These are phyloP conservation scores for Chloroidium sp. DNA, from an alignment of 163 green algal genomes.

Conservation along the genomic window DNA sequence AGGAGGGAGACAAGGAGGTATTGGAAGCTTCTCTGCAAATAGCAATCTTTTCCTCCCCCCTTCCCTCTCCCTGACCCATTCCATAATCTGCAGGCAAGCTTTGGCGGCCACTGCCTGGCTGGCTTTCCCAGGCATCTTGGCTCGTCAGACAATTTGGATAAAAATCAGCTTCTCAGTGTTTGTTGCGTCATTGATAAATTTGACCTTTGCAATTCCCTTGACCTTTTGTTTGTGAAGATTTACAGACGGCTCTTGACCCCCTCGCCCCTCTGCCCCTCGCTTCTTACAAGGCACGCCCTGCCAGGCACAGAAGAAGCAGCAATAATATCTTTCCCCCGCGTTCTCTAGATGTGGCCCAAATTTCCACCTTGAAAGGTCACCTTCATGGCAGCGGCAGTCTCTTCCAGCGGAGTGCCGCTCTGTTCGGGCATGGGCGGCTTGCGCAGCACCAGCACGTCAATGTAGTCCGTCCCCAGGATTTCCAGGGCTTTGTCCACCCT, in stretches of 20 bases:
- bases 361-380: conserved; percentile 8
- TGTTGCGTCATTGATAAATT: neutral
- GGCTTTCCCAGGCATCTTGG: too few relatives aligned
- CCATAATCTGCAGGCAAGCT: too few relatives aligned
- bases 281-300: too few relatives aligned
- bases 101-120: too few relatives aligned
- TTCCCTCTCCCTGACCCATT: neutral
- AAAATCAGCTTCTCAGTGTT: neutral
- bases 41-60: neutral
- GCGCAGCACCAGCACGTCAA: conserved; percentile 23
- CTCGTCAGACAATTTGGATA: neutral
- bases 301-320: neutral
- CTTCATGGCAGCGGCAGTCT: conserved; percentile 33
- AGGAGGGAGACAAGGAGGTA: neutral
- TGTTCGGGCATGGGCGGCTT: conserved; percentile 3
- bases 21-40: neutral
- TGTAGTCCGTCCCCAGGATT: conserved; percentile 23
- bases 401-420: conserved; percentile 25
- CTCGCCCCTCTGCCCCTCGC: too few relatives aligned
- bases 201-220: too few relatives aligned
- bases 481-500: conserved; percentile 17
- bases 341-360: neutral
- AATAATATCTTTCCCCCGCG: neutral
- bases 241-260: too few relatives aligned
- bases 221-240: too few relatives aligned